These are phyloP conservation scores for Fraxinus xanthoxyloides DNA, from an alignment of 305 asterid species.

Conservation along the genomic window DNA sequence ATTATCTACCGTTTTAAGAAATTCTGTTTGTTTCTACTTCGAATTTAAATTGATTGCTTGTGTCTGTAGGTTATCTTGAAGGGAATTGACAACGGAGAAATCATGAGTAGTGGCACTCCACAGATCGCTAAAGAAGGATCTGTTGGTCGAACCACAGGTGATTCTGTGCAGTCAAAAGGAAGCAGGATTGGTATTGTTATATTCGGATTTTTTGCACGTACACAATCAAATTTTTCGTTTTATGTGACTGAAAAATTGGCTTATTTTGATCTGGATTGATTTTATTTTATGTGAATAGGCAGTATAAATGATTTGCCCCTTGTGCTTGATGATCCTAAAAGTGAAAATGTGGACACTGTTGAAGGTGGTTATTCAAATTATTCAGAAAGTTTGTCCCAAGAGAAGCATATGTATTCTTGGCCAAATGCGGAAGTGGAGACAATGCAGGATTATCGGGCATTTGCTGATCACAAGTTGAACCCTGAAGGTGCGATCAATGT, in stretches of 20 bases:
- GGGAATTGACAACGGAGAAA: constrained; percentile 79
- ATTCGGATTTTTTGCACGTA: neutral
- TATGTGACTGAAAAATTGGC: neutral
- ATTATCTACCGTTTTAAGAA: neutral
- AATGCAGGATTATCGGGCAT: constrained; percentile 29
- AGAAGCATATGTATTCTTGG: constrained; percentile 30
- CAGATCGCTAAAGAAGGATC: constrained; percentile 70
- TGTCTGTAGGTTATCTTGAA: constrained; percentile 50
- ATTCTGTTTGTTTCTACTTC: neutral
- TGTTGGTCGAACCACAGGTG: constrained; percentile 44
- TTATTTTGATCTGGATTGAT: neutral
- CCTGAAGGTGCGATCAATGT: constrained; percentile 37
- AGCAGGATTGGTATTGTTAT: constrained; percentile 46
- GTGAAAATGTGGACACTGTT: constrained; percentile 34
- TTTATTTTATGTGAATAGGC: constrained; percentile 39
- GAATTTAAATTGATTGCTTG: constrained; percentile 7
- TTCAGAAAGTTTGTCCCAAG: constrained; percentile 31
- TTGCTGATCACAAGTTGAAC: constrained; percentile 35
- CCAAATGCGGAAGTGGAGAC: constrained; percentile 35
- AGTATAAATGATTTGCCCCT: constrained; percentile 52
- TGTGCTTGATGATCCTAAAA: constrained; percentile 44
- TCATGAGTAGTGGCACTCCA: constrained; percentile 71
- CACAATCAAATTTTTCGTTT: neutral
- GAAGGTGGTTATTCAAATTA: constrained; percentile 37
- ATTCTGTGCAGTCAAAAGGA: constrained; percentile 55